Percentiles rank a stretch among this genome's conserved stretches.
phyloP scores from a whole-genome alignment of 2,329 filamentous ascomycete species.

The Sphaerostilbella broomeana region DNA sequence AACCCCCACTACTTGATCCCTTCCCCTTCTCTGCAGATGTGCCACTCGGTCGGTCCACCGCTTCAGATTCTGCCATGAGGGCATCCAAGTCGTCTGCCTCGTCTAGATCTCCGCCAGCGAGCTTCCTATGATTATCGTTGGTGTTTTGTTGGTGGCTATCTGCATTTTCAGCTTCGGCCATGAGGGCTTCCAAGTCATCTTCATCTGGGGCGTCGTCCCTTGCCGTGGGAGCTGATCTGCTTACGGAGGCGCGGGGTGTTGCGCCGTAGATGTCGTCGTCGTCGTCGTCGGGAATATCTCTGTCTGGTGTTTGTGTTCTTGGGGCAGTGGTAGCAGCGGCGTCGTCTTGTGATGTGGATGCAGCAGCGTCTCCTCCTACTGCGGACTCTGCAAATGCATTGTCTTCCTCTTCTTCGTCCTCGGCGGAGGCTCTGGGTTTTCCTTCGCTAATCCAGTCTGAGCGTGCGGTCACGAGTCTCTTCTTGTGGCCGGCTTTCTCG shows the following conservation, averaged over 20 bases:
- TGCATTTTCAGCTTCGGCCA: constrained; percentile 40
- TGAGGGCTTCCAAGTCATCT: constrained; percentile 48
- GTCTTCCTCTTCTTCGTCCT: constrained; percentile 28
- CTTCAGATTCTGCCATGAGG: constrained; percentile 44
- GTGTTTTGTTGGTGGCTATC: constrained; percentile 13
- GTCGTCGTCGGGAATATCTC: constrained; percentile 24
- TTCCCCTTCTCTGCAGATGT: constrained; percentile 2
- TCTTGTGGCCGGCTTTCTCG: constrained; percentile 87
- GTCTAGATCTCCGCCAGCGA: too few relatives aligned
- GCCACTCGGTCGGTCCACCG: constrained; percentile 13
- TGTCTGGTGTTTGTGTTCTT: constrained; percentile 24
- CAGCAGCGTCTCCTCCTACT: background rate
- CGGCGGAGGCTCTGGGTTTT: constrained; percentile 42
- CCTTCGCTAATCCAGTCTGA: constrained; percentile 79
- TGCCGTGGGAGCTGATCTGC: constrained; percentile 17
- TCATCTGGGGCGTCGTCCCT: constrained; percentile 31
- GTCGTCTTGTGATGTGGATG: background rate
- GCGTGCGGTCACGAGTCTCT: constrained; percentile 65
- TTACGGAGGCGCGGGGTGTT: constrained; percentile 35
- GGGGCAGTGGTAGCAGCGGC: constrained; percentile 18
- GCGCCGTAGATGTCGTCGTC: constrained; percentile 50
- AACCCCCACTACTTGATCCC: background rate
- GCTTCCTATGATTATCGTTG: background rate
- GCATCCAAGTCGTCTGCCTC: constrained; percentile 38
- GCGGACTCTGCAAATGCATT: background rate